A percentile compares a stretch with the other conserved stretches of the same genome.
Evolutionary conservation across 129 eudicot genomes (phyloP).

Genomic region (Helichrysum umbraculigerum): DNA sequence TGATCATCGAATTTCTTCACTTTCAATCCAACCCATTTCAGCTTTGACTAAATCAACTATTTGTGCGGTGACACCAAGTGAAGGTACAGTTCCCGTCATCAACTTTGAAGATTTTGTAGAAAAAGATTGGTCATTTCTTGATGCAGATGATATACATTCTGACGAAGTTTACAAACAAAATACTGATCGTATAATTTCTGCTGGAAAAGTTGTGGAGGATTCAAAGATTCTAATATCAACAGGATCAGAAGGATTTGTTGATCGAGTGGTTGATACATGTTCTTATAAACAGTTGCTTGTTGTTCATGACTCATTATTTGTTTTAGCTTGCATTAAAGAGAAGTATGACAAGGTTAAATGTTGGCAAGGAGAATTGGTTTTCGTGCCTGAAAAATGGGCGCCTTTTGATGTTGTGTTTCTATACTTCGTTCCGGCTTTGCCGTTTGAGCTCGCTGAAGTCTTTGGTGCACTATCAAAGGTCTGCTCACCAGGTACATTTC

Average conservation of each 20-base stretch:
- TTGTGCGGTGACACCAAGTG: slow-evolving; percentile 39
- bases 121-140: slow-evolving; percentile 96
- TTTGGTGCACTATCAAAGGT: slow-evolving; percentile 58
- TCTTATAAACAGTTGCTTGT: slow-evolving; percentile 58
- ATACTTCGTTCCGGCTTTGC: slow-evolving; percentile 77
- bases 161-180: slow-evolving; percentile 44
- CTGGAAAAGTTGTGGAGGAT: slow-evolving; percentile 50
- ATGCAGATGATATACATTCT: slow-evolving; percentile 39
- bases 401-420: slow-evolving; percentile 80
- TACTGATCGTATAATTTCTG: slow-evolving; percentile 51
- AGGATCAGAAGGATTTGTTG: slow-evolving; percentile 79
- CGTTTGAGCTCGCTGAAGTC: slow-evolving; percentile 62
- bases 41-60: slow-evolving; percentile 21
- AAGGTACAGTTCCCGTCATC: slow-evolving; percentile 51
- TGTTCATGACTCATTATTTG: slow-evolving; percentile 79
- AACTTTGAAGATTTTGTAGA: slow-evolving; percentile 67
- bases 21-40: slow-evolving; percentile 31
- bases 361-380: slow-evolving; percentile 82
- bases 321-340: slow-evolving; percentile 70
- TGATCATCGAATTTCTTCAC: slow-evolving; percentile 8
- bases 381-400: slow-evolving; percentile 79
- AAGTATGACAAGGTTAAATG: slow-evolving; percentile 69
- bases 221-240: slow-evolving; percentile 64
- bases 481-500: slow-evolving; percentile 64
- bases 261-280: slow-evolving; percentile 52